phyloP scores from a whole-genome alignment of 202 grass and related monocot genomes.

The Musa balbisiana region DNA sequence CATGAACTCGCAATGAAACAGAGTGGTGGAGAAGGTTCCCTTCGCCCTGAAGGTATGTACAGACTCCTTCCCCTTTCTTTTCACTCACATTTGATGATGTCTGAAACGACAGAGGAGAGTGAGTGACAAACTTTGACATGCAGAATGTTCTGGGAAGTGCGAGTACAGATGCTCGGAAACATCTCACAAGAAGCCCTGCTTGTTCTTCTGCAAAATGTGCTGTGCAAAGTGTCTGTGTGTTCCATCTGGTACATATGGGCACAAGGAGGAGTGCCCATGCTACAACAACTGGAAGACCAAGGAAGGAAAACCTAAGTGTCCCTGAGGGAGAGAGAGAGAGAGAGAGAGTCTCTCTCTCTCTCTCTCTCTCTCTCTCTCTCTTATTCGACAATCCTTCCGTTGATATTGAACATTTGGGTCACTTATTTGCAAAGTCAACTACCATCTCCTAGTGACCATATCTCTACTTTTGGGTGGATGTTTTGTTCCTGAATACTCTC shows the following conservation, averaged over 20 bases:
- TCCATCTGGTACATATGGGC: conserved; percentile 37
- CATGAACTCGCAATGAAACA: not conserved
- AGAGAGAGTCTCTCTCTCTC: too few species aligned
- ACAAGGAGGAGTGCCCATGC: conserved; percentile 58
- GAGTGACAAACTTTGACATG: not conserved
- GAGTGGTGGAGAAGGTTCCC: not conserved
- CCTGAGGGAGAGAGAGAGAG: conserved; percentile 8
- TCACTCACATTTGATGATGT: not conserved
- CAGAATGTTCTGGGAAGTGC: not conserved
- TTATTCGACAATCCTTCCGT: too few species aligned
- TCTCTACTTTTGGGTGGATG: too few species aligned
- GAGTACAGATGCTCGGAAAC: not conserved
- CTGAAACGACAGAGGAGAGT: not conserved
- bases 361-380: not conserved
- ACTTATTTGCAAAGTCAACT: too few species aligned
- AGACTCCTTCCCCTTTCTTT: too few species aligned
- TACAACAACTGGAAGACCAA: conserved; percentile 49
- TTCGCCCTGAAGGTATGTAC: too few species aligned
- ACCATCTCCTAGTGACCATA: too few species aligned
- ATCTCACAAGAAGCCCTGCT: not conserved
- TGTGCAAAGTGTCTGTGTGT: conserved; percentile 43
- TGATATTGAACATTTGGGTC: too few species aligned
- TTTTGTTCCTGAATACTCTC: too few species aligned
- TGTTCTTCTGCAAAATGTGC: conserved; percentile 33
- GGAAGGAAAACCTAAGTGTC: conserved; percentile 50